A percentile compares a stretch with the other conserved stretches of the same genome.
Conservation (phyloP, 352 stramenopile genomes). For the Phytopythium boreale region DNA sequence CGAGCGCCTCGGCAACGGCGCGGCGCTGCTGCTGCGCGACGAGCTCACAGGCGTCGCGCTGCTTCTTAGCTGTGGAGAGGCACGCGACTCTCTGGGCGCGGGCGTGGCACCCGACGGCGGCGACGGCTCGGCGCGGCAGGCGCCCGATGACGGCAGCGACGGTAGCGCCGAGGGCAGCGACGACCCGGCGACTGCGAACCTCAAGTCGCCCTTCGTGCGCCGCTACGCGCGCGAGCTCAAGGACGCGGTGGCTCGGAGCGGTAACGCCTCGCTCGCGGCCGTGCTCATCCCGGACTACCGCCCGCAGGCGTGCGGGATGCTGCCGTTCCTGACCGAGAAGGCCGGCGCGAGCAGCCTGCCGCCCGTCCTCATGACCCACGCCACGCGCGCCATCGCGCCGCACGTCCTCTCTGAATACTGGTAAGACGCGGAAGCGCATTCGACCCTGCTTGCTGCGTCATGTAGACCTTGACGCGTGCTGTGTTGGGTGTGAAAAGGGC, state of each 20-base stretch:
- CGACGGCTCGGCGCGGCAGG: slow-evolving; percentile 17
- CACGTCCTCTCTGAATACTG: slow-evolving; percentile 76
- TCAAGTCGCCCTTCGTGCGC: slow-evolving; percentile 10
- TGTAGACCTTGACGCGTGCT: not conserved
- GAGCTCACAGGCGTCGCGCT: slow-evolving; percentile 40
- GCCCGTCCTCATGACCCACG: slow-evolving; percentile 71
- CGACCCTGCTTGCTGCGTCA: not conserved
- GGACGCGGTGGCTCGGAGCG: slow-evolving; percentile 42
- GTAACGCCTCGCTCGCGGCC: slow-evolving; percentile 33
- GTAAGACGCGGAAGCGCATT: slow-evolving; percentile 17
- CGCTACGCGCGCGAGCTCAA: slow-evolving; percentile 65
- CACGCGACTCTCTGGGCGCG: slow-evolving; percentile 12
- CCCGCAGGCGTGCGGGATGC: slow-evolving; percentile 62
- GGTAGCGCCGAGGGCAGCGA: slow-evolving; percentile 28
- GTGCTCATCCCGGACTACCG: slow-evolving; percentile 72
- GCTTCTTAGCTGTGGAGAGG: slow-evolving; percentile 64
- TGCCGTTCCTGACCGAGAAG: slow-evolving; percentile 72
- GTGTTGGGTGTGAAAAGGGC: not conserved
- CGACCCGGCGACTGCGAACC: slow-evolving; percentile 5
- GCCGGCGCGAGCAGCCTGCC: slow-evolving; percentile 31
- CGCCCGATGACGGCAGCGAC: slow-evolving; percentile 39
- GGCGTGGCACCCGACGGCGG: slow-evolving; percentile 4
- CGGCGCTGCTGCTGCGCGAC: slow-evolving; percentile 67
- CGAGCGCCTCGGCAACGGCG: slow-evolving; percentile 64
- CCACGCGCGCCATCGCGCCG: slow-evolving; percentile 65